Evolutionary conservation across 2,329 filamentous ascomycete species (phyloP).

Genomic region (Drechslerella coelobrocha): DNA sequence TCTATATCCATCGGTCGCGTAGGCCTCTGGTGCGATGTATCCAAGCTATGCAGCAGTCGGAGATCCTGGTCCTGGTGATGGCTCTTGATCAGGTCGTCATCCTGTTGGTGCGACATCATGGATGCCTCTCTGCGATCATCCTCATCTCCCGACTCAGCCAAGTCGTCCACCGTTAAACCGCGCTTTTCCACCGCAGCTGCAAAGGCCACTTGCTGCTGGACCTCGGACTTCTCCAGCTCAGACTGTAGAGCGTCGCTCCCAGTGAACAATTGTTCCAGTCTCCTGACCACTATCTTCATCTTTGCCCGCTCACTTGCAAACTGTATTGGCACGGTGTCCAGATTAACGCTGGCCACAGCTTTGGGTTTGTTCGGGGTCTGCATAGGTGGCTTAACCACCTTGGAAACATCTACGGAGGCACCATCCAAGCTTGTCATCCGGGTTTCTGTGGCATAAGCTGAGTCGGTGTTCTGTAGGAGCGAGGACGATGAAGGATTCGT

Average conservation of each 20-base stretch:
- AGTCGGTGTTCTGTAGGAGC: constrained; percentile 59
- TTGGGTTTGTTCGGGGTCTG: constrained; percentile 7
- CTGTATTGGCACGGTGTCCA: constrained; percentile 13
- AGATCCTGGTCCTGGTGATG: constrained; percentile 32
- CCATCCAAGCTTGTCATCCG: constrained; percentile 43
- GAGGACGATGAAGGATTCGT: constrained; percentile 43
- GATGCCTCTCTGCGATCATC: constrained; percentile 60
- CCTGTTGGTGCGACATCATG: constrained; percentile 56
- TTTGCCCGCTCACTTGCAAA: constrained; percentile 69
- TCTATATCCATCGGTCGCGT: constrained; percentile 79
- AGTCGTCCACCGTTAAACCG: constrained; percentile 51
- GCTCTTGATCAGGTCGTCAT: constrained; percentile 50
- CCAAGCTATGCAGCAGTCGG: background rate
- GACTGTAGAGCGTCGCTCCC: constrained; percentile 65
- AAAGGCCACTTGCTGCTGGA: constrained; percentile 60
- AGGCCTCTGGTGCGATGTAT: constrained; percentile 70
- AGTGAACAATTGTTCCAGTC: constrained; percentile 81
- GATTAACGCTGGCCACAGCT: background rate
- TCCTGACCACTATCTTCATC: constrained; percentile 77
- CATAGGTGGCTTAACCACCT: background rate
- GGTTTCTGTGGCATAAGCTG: constrained; percentile 69
- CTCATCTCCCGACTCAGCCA: constrained; percentile 50
- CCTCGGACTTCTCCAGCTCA: constrained; percentile 56
- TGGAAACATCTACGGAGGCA: constrained; percentile 9
- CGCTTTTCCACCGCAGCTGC: constrained; percentile 60